phyloP scores from a whole-genome alignment of 352 stramenopile genomes.

The Pythium folliculosum region DNA sequence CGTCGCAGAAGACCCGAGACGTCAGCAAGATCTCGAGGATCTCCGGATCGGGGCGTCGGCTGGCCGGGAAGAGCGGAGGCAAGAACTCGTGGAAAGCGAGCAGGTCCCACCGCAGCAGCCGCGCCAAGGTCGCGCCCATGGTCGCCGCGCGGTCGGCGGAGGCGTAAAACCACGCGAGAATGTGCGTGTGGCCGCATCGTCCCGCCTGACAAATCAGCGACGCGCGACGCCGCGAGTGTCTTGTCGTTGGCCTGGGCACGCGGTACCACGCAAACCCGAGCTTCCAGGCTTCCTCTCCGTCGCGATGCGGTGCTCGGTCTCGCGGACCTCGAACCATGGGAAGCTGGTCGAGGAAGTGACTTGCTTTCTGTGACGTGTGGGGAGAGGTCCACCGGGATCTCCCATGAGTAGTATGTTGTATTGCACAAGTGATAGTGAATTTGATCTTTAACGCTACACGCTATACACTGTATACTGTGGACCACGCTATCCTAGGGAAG shows the following conservation, averaged over 20 bases:
- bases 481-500: too few species aligned
- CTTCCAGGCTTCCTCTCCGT: not conserved
- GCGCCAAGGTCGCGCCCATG: not conserved
- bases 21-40: not conserved
- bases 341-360: not conserved
- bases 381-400: too few species aligned
- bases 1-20: not conserved
- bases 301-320: not conserved
- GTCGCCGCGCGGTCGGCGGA: not conserved
- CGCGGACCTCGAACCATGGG: not conserved
- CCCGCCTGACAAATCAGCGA: not conserved
- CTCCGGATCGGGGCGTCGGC: not conserved
- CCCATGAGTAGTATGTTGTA: too few species aligned
- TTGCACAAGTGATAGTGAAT: too few species aligned
- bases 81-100: too few species aligned
- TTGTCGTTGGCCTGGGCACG: not conserved
- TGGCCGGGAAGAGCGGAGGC: not conserved
- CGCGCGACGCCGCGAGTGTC: not conserved
- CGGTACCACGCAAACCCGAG: not conserved
- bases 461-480: too few species aligned
- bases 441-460: too few species aligned
- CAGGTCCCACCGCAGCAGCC: not conserved
- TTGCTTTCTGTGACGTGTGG: not conserved
- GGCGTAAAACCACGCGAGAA: slow-evolving; percentile 5
- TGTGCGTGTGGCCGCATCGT: not conserved